phyloP scores from a whole-genome alignment of 352 stramenopile genomes.

The Pythium plurisporium region DNA sequence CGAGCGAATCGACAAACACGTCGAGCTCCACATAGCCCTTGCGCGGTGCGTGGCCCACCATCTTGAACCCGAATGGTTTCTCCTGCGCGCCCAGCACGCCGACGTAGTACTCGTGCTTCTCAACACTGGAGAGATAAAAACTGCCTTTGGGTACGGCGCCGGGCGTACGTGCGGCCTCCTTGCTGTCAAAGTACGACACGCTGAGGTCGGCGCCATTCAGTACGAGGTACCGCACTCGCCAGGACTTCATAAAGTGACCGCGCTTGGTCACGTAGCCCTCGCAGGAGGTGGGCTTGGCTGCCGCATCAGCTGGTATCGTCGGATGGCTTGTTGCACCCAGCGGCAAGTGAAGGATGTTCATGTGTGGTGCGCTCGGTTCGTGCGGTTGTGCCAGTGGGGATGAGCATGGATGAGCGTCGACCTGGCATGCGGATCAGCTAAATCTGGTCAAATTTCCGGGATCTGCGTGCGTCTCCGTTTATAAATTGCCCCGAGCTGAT shows the following conservation, averaged over 20 bases:
- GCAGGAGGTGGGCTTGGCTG: slow-evolving; percentile 55
- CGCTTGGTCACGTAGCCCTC: slow-evolving; percentile 87
- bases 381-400: too few relatives aligned
- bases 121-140: slow-evolving; percentile 74
- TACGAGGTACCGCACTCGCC: slow-evolving; percentile 73
- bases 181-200: slow-evolving; percentile 77
- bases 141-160: slow-evolving; percentile 42
- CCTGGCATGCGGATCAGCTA: background rate
- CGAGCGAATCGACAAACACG: slow-evolving; percentile 63
- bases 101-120: slow-evolving; percentile 76
- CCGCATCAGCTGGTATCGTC: slow-evolving; percentile 1
- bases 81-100: slow-evolving; percentile 58
- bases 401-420: too few relatives aligned
- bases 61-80: slow-evolving; percentile 82
- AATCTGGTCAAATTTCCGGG: background rate
- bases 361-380: background rate
- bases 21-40: slow-evolving; percentile 81
- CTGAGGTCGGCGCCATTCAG: slow-evolving; percentile 65
- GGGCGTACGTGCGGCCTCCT: slow-evolving; percentile 35
- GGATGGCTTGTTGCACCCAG: slow-evolving; percentile 21
- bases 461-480: background rate
- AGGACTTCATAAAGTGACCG: slow-evolving; percentile 81
- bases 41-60: slow-evolving; percentile 69
- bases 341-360: slow-evolving; percentile 60
- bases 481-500: too few relatives aligned